Evolutionary conservation across 106 monocot species (phyloP).

Genomic region (Dendrobium chrysotoxum): DNA sequence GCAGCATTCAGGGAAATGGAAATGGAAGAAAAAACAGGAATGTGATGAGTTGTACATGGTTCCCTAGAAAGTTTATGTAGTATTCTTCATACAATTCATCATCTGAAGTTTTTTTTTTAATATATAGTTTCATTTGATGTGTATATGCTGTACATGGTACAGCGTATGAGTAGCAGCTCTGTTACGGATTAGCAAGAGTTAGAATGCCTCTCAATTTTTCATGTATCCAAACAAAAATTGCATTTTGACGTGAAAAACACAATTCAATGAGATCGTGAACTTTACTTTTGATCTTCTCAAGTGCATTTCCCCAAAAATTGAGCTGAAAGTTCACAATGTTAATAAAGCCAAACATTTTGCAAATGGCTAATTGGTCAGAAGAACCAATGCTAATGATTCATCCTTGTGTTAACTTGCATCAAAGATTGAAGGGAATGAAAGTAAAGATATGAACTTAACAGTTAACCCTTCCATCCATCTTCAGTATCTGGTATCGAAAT

Average conservation of each 20-base stretch:
- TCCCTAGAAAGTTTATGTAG: background rate
- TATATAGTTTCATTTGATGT: background rate
- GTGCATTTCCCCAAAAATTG: background rate
- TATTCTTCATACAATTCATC: background rate
- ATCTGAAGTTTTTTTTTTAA: too few species aligned
- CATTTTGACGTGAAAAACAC: background rate
- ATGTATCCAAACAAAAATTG: background rate
- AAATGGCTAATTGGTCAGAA: background rate
- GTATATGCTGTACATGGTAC: background rate
- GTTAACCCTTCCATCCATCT: background rate
- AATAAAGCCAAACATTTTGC: background rate
- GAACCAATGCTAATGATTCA: too few species aligned
- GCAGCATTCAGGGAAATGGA: constrained; percentile 1
- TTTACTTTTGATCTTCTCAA: background rate
- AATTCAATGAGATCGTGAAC: too few species aligned
- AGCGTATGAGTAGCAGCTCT: background rate
- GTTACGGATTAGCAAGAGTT: background rate
- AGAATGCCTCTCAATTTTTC: background rate
- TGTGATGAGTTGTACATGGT: background rate
- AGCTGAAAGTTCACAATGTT: background rate
- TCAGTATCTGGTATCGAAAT: background rate
- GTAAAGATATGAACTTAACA: background rate
- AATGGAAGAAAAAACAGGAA: constrained; percentile 4
- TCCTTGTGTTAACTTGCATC: too few species aligned
- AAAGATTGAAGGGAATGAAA: too few species aligned